Conservation (phyloP, 192 early-diverging fungal genomes). For the Coemansia guatemalensis region DNA sequence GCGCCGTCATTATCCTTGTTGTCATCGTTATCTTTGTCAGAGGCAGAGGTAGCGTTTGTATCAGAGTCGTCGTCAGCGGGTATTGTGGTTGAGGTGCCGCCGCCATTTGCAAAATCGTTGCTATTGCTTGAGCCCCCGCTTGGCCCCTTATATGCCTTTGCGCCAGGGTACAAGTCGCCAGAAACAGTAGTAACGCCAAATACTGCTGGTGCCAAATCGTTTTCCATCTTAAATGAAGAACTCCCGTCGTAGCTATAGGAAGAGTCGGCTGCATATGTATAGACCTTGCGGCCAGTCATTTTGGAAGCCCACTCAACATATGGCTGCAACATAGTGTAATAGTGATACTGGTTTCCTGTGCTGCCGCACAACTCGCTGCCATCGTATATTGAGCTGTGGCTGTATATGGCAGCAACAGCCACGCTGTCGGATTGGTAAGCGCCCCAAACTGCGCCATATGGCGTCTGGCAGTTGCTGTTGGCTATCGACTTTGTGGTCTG, state of each 20-base stretch:
- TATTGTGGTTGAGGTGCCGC: not conserved
- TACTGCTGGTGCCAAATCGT: slow-evolving; percentile 10
- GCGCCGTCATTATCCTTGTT: not conserved
- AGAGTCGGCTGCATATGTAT: slow-evolving; percentile 17
- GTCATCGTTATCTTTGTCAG: not conserved
- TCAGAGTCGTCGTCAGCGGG: not conserved
- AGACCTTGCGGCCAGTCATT: slow-evolving; percentile 20
- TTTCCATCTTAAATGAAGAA: slow-evolving; percentile 26
- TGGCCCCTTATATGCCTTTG: slow-evolving; percentile 26
- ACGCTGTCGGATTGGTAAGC: slow-evolving; percentile 38
- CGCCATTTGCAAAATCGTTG: not conserved
- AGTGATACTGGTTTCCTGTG: slow-evolving; percentile 32
- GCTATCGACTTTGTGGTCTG: slow-evolving; percentile 24
- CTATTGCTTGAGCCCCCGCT: slow-evolving; percentile 19
- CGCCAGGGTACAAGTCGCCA: slow-evolving; percentile 36
- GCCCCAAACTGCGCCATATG: slow-evolving; percentile 38
- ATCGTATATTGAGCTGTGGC: slow-evolving; percentile 31
- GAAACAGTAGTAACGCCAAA: slow-evolving; percentile 27
- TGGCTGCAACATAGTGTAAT: slow-evolving; percentile 44
- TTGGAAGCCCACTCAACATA: slow-evolving; percentile 35
- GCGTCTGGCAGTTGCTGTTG: slow-evolving; percentile 37
- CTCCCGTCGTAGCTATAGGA: slow-evolving; percentile 16
- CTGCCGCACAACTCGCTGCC: slow-evolving; percentile 27
- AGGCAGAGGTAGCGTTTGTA: not conserved
- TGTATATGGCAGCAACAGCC: slow-evolving; percentile 40